phyloP scores from a whole-genome alignment of 352 stramenopile species.

The Globisporangium irregulare region DNA sequence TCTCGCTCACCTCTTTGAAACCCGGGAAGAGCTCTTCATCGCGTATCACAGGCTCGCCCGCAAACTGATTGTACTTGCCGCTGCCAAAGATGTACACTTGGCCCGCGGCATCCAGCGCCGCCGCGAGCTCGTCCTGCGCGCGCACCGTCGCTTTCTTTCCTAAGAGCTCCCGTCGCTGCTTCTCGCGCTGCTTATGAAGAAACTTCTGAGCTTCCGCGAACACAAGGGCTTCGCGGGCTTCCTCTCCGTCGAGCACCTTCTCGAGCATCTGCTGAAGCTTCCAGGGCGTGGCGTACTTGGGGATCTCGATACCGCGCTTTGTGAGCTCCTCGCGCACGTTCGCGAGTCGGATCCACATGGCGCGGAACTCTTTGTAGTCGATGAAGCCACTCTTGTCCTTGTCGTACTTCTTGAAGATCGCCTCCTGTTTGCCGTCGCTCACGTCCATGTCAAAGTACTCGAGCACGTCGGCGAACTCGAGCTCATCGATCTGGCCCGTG shows the following conservation, averaged over 20 bases:
- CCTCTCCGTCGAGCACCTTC: conserved; percentile 88
- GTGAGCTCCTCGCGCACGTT: conserved; percentile 83
- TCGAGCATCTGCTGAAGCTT: conserved; percentile 88
- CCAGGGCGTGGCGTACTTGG: conserved; percentile 77
- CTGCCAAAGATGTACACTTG: conserved; percentile 92
- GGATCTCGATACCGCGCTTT: conserved; percentile 85
- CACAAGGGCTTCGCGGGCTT: conserved; percentile 74
- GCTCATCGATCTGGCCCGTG: conserved; percentile 89
- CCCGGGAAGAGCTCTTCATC: conserved; percentile 62
- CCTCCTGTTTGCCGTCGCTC: conserved; percentile 88
- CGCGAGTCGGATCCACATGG: conserved; percentile 86
- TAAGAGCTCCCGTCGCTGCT: conserved; percentile 46
- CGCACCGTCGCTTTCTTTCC: conserved; percentile 54
- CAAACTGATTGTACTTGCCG: conserved; percentile 85
- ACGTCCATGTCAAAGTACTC: conserved; percentile 91
- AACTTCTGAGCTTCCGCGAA: conserved; percentile 79
- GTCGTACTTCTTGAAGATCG: conserved; percentile 92
- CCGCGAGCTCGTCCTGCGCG: conserved; percentile 78
- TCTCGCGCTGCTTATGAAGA: conserved; percentile 68
- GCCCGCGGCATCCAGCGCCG: conserved; percentile 87
- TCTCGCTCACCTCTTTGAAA: conserved; percentile 56
- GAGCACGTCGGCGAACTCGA: conserved; percentile 93
- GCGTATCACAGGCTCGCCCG: conserved; percentile 35
- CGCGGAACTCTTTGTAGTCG: conserved; percentile 93
- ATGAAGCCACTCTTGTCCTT: conserved; percentile 90